Evolutionary conservation across 345 rosid species (phyloP).

Genomic region (Arabidopsis suecica): DNA sequence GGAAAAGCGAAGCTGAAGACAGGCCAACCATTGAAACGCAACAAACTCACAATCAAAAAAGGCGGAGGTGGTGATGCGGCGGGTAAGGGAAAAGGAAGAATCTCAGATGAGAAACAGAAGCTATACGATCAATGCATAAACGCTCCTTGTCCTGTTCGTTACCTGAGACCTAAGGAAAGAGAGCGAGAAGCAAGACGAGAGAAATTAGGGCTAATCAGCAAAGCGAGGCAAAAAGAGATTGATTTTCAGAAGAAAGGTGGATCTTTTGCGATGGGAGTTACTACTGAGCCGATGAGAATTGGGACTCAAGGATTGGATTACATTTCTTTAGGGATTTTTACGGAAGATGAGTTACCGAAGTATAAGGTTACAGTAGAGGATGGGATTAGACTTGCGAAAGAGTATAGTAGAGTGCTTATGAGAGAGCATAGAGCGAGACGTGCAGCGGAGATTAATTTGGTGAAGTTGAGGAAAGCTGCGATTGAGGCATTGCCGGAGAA

Average conservation of each 20-base stretch:
- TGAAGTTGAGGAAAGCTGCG: constrained; percentile 71
- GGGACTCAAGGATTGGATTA: constrained; percentile 81
- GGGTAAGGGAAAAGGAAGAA: constrained; percentile 41
- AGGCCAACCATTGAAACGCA: constrained; percentile 55
- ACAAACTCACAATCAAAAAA: constrained; percentile 56
- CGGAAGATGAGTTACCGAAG: constrained; percentile 74
- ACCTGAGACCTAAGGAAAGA: constrained; percentile 60
- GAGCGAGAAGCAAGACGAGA: constrained; percentile 79
- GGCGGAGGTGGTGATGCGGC: constrained; percentile 35
- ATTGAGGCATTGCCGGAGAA: constrained; percentile 80
- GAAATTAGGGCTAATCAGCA: constrained; percentile 76
- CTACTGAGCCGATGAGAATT: constrained; percentile 65
- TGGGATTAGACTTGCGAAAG: constrained; percentile 80
- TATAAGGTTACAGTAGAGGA: constrained; percentile 88
- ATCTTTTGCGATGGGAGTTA: constrained; percentile 52
- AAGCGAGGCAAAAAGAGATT: constrained; percentile 65
- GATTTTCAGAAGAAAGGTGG: constrained; percentile 72
- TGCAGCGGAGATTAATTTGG: constrained; percentile 62
- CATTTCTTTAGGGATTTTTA: constrained; percentile 76
- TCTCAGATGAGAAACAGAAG: constrained; percentile 52
- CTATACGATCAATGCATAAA: constrained; percentile 74
- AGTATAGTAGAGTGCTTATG: constrained; percentile 87
- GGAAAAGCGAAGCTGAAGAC: constrained; percentile 66
- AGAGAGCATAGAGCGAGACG: constrained; percentile 72
- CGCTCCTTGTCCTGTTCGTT: constrained; percentile 78